Conservation (phyloP, 257 asterid genomes). For the Przewalskia tangutica region DNA sequence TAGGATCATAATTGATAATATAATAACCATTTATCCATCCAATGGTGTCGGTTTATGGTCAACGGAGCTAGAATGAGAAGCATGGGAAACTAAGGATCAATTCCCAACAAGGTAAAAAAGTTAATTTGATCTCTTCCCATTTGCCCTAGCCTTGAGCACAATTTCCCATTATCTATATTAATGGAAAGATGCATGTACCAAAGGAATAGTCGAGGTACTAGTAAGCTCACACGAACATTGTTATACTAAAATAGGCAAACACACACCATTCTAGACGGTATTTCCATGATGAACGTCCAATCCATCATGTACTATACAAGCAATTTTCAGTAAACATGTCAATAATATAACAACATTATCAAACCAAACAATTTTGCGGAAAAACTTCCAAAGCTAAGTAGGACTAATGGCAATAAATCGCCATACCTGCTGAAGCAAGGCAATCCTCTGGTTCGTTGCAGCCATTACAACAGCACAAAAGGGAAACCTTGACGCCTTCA, state of each 20-base stretch:
- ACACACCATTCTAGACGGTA: not conserved
- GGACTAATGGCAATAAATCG: not conserved
- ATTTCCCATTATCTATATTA: not conserved
- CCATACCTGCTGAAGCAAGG: slow-evolving; percentile 81
- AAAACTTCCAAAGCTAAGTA: not conserved
- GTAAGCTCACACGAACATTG: not conserved
- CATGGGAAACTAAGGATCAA: not conserved
- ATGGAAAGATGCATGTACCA: not conserved
- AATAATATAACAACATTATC: not conserved
- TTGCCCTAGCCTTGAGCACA: not conserved
- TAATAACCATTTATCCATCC: not conserved
- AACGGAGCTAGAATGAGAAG: not conserved
- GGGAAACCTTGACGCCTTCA: slow-evolving; percentile 93
- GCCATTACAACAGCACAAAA: slow-evolving; percentile 96
- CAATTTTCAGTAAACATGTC: not conserved
- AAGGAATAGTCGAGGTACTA: not conserved
- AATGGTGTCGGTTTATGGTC: not conserved
- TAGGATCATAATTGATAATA: too few species aligned
- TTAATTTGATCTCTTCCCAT: not conserved
- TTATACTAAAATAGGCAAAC: not conserved
- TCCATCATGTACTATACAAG: not conserved
- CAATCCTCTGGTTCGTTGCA: slow-evolving; percentile 95
- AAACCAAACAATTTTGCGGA: not conserved
- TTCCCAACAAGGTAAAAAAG: not conserved
- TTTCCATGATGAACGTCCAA: not conserved